A percentile compares a stretch with the other conserved stretches of the same genome.
phyloP scores from a whole-genome alignment of 2,329 filamentous ascomycete species.

The Nothopassalora personata region DNA sequence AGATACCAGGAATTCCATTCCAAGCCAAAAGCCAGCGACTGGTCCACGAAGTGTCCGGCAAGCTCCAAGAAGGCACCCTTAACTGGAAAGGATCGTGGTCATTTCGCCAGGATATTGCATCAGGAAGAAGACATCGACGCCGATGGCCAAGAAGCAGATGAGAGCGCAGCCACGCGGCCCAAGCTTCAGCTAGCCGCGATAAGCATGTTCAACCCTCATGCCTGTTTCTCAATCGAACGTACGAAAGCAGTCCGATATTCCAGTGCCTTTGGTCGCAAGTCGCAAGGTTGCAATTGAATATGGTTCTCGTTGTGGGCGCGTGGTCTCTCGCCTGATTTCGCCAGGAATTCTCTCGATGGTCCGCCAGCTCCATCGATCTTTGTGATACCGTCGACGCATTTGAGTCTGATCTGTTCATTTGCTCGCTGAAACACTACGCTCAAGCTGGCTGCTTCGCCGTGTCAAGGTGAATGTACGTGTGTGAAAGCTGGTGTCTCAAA shows the following conservation, averaged over 20 bases:
- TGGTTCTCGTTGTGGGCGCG: no score
- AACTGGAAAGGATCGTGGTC: slow-evolving; percentile 10
- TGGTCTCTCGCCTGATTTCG: no score
- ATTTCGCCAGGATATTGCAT: slow-evolving; percentile 16
- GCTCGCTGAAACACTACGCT: no score
- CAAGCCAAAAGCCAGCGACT: slow-evolving; percentile 12
- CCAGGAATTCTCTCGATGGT: no score
- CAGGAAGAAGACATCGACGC: slow-evolving; percentile 15
- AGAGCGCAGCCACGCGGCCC: slow-evolving; percentile 5
- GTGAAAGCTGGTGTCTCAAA: no score
- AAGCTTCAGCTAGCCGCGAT: neutral
- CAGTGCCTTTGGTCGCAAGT: neutral
- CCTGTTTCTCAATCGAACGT: neutral
- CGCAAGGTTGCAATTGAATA: no score
- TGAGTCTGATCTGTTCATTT: no score
- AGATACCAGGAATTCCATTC: slow-evolving; percentile 17
- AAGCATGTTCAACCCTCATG: neutral
- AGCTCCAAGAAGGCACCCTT: slow-evolving; percentile 15
- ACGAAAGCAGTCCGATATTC: neutral
- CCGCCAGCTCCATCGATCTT: no score
- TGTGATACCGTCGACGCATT: no score
- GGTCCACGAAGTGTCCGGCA: slow-evolving; percentile 11
- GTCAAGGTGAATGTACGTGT: no score
- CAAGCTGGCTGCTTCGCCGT: no score
- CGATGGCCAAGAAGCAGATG: slow-evolving; percentile 14